Evolutionary conservation across 225 moss, liverwort and hornwort genomes (phyloP).

Genomic region (Marchantia paleacea): DNA sequence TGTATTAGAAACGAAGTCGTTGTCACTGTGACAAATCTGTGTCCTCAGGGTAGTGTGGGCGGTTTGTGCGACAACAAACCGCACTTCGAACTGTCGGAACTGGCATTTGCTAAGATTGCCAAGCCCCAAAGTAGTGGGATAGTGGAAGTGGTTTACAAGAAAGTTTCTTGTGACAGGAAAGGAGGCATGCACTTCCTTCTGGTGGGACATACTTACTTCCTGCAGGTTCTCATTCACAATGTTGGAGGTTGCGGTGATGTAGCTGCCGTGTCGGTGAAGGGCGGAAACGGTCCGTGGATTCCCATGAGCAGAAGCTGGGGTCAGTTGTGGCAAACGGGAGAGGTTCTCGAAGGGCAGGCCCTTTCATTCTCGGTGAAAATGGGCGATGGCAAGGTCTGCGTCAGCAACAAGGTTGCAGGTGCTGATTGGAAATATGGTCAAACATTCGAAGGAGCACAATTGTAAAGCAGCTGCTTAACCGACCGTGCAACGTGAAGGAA

Average conservation of each 20-base stretch:
- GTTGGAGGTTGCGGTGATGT: conserved; percentile 11
- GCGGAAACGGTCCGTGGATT: background rate
- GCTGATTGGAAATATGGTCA: conserved; percentile 4
- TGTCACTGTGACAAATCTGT: conserved; percentile 4
- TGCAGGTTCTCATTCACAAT: conserved; percentile 15
- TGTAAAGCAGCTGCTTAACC: too few species aligned
- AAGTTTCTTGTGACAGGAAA: background rate
- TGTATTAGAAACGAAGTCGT: background rate
- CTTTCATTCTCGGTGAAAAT: conserved; percentile 10
- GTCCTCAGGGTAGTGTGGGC: background rate
- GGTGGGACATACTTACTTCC: conserved; percentile 2
- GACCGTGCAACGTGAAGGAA: too few species aligned
- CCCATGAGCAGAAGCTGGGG: background rate
- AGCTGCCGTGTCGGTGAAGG: background rate
- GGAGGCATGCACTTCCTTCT: conserved; percentile 1
- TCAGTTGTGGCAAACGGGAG: background rate
- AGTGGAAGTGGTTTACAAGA: background rate
- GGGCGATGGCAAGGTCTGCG: background rate
- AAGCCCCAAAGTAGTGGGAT: background rate
- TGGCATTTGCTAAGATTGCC: background rate
- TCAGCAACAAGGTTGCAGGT: background rate
- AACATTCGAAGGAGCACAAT: background rate
- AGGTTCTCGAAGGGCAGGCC: background rate
- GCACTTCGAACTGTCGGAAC: conserved; percentile 5
- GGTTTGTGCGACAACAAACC: conserved; percentile 3